These are phyloP conservation scores for Microcyclospora pomicola DNA, from an alignment of 2,329 filamentous ascomycete species.

Conservation along the genomic window DNA sequence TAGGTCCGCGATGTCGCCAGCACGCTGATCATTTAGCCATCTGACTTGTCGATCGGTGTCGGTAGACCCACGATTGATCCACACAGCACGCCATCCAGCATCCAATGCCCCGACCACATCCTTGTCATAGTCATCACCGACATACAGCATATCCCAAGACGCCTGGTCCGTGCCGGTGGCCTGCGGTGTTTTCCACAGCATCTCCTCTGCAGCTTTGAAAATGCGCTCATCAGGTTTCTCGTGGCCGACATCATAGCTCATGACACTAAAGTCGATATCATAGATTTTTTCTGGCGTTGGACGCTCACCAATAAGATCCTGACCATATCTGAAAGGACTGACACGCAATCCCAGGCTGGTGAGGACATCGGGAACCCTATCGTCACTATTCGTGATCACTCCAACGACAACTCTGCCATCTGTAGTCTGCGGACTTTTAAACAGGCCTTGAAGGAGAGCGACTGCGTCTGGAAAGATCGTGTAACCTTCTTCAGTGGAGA, in stretches of 20 bases:
- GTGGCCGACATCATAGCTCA: slow-evolving; percentile 49
- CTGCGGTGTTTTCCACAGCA: slow-evolving; percentile 22
- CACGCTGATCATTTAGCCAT: slow-evolving; percentile 9
- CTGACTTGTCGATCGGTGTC: slow-evolving; percentile 6
- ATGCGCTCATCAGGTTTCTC: slow-evolving; percentile 46
- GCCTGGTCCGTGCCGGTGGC: slow-evolving; percentile 12
- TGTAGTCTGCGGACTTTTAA: slow-evolving; percentile 8
- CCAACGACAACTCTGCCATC: slow-evolving; percentile 32
- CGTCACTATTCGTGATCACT: slow-evolving; percentile 50
- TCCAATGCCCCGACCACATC: slow-evolving; percentile 36
- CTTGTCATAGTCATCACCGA: slow-evolving; percentile 41
- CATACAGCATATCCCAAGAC: slow-evolving; percentile 32
- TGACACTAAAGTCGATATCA: slow-evolving; percentile 43
- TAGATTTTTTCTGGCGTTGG: slow-evolving; percentile 2
- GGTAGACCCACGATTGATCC: slow-evolving; percentile 26
- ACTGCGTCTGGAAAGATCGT: slow-evolving; percentile 33
- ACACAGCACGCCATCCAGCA: slow-evolving; percentile 35
- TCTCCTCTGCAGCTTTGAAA: slow-evolving; percentile 39
- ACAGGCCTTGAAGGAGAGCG: slow-evolving; percentile 32
- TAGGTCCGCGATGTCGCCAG: slow-evolving; percentile 7
- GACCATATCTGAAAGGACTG: slow-evolving; percentile 22
- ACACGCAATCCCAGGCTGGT: slow-evolving; percentile 40
- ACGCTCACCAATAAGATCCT: neutral
- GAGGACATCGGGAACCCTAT: slow-evolving; percentile 42
- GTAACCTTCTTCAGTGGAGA: slow-evolving; percentile 42